phyloP scores from a whole-genome alignment of 2,329 filamentous ascomycete species.

The Helminthosporium solani region DNA sequence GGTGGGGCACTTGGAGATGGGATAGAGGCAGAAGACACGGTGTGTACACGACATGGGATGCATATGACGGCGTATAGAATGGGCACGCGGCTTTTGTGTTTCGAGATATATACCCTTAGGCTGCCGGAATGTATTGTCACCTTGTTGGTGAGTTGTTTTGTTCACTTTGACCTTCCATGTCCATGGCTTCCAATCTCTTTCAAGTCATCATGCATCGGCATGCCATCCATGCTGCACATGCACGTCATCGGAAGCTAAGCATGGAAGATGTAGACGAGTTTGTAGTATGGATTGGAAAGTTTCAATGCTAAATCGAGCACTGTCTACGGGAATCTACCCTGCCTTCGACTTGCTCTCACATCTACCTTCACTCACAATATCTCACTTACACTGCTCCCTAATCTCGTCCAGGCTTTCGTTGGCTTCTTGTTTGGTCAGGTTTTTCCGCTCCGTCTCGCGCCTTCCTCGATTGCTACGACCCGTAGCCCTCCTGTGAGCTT shows the following conservation, averaged over 20 bases:
- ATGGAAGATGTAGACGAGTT: too few species aligned
- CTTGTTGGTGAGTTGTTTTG: constrained; percentile 1
- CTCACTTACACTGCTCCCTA: neutral
- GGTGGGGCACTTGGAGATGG: neutral
- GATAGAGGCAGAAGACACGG: neutral
- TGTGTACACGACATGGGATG: neutral
- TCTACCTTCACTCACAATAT: neutral
- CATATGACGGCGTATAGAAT: neutral
- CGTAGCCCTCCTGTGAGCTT: neutral
- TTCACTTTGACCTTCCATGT: neutral
- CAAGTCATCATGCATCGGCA: neutral
- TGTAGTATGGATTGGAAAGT: too few species aligned
- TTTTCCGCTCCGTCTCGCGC: constrained; percentile 7
- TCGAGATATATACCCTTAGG: constrained; percentile 13
- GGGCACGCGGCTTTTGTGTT: constrained; percentile 3
- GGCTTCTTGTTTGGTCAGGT: neutral
- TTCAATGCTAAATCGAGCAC: neutral
- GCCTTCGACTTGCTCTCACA: neutral
- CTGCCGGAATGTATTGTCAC: neutral
- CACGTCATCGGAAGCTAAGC: too few species aligned
- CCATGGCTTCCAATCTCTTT: neutral
- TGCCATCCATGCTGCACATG: neutral
- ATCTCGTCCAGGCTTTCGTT: neutral
- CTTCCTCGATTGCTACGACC: constrained; percentile 3
- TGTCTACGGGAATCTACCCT: neutral